A percentile compares a stretch with the other conserved stretches of the same genome.
These are phyloP conservation scores for Plicaturopsis crispa DNA, from an alignment of 768 basidiomycete species.

Conservation along the genomic window DNA sequence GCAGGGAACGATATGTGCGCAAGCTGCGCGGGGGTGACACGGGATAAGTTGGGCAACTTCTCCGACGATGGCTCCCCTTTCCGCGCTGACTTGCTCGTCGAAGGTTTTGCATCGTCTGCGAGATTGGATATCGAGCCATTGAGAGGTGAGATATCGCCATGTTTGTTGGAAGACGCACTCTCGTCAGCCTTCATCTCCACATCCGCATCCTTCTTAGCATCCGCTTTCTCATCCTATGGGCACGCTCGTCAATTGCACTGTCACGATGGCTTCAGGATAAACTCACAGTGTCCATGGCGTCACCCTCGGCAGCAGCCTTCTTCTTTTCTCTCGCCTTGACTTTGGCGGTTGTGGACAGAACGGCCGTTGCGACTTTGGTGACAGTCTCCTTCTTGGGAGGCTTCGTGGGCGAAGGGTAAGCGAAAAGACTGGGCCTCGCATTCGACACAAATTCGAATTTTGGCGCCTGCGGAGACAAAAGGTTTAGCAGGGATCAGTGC, in stretches of 20 bases:
- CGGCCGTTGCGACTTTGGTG: slow-evolving; percentile 88
- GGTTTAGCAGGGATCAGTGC: slow-evolving; percentile 2
- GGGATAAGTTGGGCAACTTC: slow-evolving; percentile 77
- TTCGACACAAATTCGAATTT: slow-evolving; percentile 90
- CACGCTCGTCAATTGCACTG: background rate
- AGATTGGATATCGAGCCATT: slow-evolving; percentile 45
- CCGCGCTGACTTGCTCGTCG: slow-evolving; percentile 36
- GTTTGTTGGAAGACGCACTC: slow-evolving; percentile 28
- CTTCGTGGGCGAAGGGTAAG: slow-evolving; percentile 81
- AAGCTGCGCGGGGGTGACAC: slow-evolving; percentile 87
- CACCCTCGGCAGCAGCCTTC: slow-evolving; percentile 78
- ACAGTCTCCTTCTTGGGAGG: slow-evolving; percentile 90
- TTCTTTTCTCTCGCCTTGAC: slow-evolving; percentile 94
- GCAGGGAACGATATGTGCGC: slow-evolving; percentile 76
- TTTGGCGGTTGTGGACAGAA: slow-evolving; percentile 94
- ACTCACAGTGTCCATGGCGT: slow-evolving; percentile 77
- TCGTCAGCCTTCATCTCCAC: slow-evolving; percentile 75
- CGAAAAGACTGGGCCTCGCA: slow-evolving; percentile 84
- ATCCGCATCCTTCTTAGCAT: slow-evolving; percentile 52
- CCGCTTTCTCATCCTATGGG: slow-evolving; percentile 45
- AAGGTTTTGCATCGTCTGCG: slow-evolving; percentile 31
- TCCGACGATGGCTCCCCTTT: slow-evolving; percentile 75
- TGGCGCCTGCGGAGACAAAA: slow-evolving; percentile 55
- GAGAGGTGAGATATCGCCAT: slow-evolving; percentile 51
- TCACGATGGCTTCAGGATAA: background rate